Evolutionary conservation across 2,329 filamentous ascomycete species (phyloP).

Genomic region (Penicillium glabrum): DNA sequence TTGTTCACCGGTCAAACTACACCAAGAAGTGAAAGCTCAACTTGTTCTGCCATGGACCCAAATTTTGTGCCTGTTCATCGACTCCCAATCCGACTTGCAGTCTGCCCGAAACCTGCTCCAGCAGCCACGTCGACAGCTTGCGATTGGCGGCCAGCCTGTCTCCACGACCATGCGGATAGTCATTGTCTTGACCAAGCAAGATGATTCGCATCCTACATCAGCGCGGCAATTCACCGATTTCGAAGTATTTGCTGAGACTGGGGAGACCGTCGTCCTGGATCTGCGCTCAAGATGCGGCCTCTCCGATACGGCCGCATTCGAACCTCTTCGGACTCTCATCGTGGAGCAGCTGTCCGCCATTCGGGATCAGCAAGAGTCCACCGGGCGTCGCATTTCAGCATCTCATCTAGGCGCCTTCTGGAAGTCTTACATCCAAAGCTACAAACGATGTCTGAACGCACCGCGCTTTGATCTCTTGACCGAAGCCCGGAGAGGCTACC

Average conservation of each 20-base stretch:
- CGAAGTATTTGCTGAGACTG: neutral
- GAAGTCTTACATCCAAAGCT: neutral
- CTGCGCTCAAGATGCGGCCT: constrained; percentile 10
- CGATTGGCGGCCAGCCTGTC: neutral
- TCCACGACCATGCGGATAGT: constrained; percentile 2
- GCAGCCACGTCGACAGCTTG: neutral
- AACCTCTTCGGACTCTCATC: no score
- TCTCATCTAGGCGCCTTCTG: constrained; percentile 12
- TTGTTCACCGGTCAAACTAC: neutral
- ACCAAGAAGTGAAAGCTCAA: neutral
- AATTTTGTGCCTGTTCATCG: constrained; percentile 15
- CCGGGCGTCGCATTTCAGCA: neutral
- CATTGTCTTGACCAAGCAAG: constrained; percentile 7
- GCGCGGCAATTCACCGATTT: neutral
- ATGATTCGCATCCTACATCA: neutral
- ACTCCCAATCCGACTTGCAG: constrained; percentile 8
- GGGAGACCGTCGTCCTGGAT: constrained; percentile 3
- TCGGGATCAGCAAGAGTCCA: no score
- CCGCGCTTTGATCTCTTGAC: neutral
- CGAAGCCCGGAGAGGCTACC: constrained; percentile 5
- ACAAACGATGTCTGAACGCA: neutral
- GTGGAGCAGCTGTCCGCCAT: no score
- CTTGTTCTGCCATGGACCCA: constrained; percentile 15
- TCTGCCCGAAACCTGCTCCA: constrained; percentile 5
- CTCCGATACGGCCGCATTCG: constrained; percentile 4